Base-by-base conservation (phyloP, 345 rosid species). In the Lepidium aucheri region DNA sequence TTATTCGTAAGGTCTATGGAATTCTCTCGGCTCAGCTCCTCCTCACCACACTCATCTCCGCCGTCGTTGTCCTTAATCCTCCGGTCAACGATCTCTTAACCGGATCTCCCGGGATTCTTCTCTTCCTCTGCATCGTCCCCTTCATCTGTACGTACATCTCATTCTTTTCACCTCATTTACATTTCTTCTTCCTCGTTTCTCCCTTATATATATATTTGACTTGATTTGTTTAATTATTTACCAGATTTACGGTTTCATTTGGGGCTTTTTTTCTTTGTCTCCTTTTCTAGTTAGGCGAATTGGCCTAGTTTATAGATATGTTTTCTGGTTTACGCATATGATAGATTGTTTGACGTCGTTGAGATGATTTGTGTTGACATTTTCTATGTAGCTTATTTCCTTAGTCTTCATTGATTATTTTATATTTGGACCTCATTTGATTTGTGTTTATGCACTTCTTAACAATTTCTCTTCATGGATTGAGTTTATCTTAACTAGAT, bases 1-100 rank as follows among this genome's bases (percentile, higher is more conserved):
- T 94, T 75, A 85, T 90, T 61, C 96, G 90, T 54, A 94, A 94
- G 67, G 97, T 90, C 57, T 94, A 90, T 66, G 92, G 92, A 5
- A 90, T 94, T 62, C 79, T 94, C 18, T 67, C 96, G 0, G 92
- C 82, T 0, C 97, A 94, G 89, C 74, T 94, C 61, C 76, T 90
- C 26, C 82, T 94, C 53, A 90, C 97, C 69, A 94, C 97, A 60
- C 30, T 81, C 58, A 85, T 94, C 68, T 84, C 99, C 57, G 78
- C 91, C 54, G 57, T 74, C 36, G 82, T 89, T 60, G 84, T 88
- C 12, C 83, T 90, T 41, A 86, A 76, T 57, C 68, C 90, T 56
- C 86, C 99, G 3, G 74, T 94, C 67, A 88, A 81, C 70, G 75
- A 79, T 28, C 82, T 88, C 38, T 88, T 90, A 53, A 68, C 79